Evolutionary conservation across 441 rosid genomes (phyloP), one percentile per base, ranked within the genome.

Genomic region (Arabidopsis lyrata): DNA sequence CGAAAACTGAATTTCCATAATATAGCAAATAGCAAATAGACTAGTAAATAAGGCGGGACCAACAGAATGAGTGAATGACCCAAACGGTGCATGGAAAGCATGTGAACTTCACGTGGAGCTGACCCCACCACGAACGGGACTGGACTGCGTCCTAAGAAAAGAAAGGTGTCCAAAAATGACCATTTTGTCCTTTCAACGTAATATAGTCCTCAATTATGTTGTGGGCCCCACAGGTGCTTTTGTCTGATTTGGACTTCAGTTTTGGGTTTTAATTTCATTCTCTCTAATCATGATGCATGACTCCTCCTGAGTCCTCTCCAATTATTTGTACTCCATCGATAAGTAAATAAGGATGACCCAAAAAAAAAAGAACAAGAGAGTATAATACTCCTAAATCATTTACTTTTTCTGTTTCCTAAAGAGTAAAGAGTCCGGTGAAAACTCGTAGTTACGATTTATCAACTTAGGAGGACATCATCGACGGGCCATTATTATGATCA

Each of bases 71-170:
- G n/a, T n/a, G n/a, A n/a, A n/a, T 56, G 71, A 73, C 65, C 50
- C 27, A 55, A 36, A 36, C 12, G 56, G 15, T 3, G 63, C 79
- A 75, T 68, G 78, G 8, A 68, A 61, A 56, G 80, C 91, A 88
- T 82, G 94, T 91, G 97, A 82, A 11, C 14, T 57, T 81, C 94
- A 86, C 94, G 89, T 88, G 97, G 78, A 82, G 24, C 8, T 9
- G 84, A 78, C 67, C 87, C 82, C n/a, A 41, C 42, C 57, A 18
- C 20, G 27, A 24, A 24, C 27, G 27, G 27, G 27, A 24, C 27
- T 24, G 27, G 27, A 24, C 27, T 24, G 27, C 20, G 63, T 61
- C 75, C 22, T 42, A n/a, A 15, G 27, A 3, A 55, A 54, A 63
- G 6, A 35, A 20, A 2, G 39, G 39, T 22, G 27, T 24, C 0